A percentile compares a stretch with the other conserved stretches of the same genome.
These are phyloP conservation scores for Pyrenochaeta sp. DNA, from an alignment of 2,329 filamentous ascomycete genomes.

Conservation along the genomic window DNA sequence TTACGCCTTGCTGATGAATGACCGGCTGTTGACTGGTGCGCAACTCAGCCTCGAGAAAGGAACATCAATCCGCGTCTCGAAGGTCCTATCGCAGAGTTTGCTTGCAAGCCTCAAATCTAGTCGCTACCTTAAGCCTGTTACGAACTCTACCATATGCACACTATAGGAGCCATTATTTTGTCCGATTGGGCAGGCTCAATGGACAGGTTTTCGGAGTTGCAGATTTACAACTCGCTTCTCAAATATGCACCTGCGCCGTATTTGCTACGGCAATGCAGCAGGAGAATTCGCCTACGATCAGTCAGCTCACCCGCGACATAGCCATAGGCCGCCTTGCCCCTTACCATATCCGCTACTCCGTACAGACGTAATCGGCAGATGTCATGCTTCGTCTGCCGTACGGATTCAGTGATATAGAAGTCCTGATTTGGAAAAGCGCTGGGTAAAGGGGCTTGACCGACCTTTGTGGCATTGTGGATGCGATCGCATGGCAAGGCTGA, in stretches of 20 bases:
- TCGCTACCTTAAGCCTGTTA: constrained; percentile 20
- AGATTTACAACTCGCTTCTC: not conserved
- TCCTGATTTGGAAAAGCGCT: not conserved
- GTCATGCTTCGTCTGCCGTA: not conserved
- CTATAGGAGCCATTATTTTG: constrained; percentile 7
- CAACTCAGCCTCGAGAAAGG: constrained; percentile 36
- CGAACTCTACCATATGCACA: constrained; percentile 11
- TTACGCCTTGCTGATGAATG: constrained; percentile 21
- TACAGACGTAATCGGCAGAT: not conserved
- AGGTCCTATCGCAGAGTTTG: constrained; percentile 8
- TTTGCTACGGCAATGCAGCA: constrained; percentile 1
- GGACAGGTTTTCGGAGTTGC: not conserved
- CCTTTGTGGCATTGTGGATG: not conserved
- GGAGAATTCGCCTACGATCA: not conserved
- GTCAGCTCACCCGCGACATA: constrained; percentile 7
- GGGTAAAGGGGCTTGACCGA: not conserved
- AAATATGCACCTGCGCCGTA: not conserved
- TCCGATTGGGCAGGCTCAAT: constrained; percentile 22
- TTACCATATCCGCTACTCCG: not conserved
- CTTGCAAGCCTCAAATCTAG: constrained; percentile 9
- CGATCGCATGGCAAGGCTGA: constrained; percentile 8
- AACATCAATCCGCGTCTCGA: constrained; percentile 17
- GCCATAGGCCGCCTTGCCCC: constrained; percentile 13
- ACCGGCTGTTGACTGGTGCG: constrained; percentile 12
- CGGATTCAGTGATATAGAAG: not conserved